phyloP scores from a whole-genome alignment of 495 filamentous ascomycete genomes.

The Trichoderma orchidacearum region DNA sequence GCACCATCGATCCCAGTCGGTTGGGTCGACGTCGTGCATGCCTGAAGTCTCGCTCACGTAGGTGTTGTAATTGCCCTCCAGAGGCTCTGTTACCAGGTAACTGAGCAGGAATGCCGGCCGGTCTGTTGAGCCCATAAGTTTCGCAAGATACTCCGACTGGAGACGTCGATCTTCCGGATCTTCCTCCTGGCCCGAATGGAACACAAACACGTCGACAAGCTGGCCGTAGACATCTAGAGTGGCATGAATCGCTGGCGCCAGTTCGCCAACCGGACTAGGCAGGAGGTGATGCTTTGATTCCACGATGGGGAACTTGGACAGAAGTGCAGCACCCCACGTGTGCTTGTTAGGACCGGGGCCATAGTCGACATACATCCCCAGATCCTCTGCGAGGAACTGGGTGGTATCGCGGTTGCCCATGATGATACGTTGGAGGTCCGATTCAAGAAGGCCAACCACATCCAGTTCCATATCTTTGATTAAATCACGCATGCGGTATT shows the following conservation, averaged over 20 bases:
- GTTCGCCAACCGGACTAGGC: conserved; percentile 83
- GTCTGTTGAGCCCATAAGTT: conserved; percentile 71
- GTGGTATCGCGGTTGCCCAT: conserved; percentile 99
- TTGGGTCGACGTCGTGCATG: conserved; percentile 91
- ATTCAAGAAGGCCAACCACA: conserved; percentile 86
- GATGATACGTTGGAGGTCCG: conserved; percentile 92
- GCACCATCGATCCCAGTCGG: conserved; percentile 97
- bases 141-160: conserved; percentile 75
- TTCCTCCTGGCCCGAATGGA: conserved; percentile 98
- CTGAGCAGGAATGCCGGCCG: conserved; percentile 77
- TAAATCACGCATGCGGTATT: conserved; percentile 83
- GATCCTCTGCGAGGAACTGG: conserved; percentile 86
- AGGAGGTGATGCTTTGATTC: conserved; percentile 95
- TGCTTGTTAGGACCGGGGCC: conserved; percentile 98
- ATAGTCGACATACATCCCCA: conserved; percentile 97
- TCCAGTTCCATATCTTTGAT: conserved; percentile 91
- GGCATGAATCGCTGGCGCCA: conserved; percentile 92
- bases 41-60: conserved; percentile 77
- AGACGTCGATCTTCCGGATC: conserved; percentile 85
- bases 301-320: conserved; percentile 94
- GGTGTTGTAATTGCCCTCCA: conserved; percentile 91
- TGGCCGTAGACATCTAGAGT: conserved; percentile 89
- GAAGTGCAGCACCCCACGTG: conserved; percentile 87
- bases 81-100: conserved; percentile 84
- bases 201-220: conserved; percentile 86